Conservation (phyloP, 129 eudicot species). For the Flaveria ramosissima region DNA sequence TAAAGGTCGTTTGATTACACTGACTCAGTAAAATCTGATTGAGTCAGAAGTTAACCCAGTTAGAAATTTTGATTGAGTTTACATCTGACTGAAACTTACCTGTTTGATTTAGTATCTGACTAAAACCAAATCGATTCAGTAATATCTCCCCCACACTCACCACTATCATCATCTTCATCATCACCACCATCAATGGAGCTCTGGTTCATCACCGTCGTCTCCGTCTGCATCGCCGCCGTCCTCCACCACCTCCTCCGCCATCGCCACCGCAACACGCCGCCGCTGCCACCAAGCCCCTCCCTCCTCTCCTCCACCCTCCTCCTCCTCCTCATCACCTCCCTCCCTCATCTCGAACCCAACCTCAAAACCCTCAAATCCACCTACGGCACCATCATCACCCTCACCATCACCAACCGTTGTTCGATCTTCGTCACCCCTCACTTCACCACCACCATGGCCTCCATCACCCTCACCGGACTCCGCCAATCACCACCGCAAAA, state of each 20-base stretch:
- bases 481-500: too few species aligned
- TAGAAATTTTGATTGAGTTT: too few species aligned
- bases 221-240: slow-evolving; percentile 19
- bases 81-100: too few species aligned
- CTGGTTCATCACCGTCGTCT: slow-evolving; percentile 15
- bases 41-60: too few species aligned
- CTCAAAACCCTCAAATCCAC: slow-evolving; percentile 25
- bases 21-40: too few species aligned
- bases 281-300: slow-evolving; percentile 30
- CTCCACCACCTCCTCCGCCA: slow-evolving; percentile 21
- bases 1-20: too few species aligned
- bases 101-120: too few species aligned
- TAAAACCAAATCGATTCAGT: too few species aligned
- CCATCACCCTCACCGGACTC: too few species aligned
- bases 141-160: neutral
- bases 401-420: slow-evolving; percentile 35
- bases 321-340: slow-evolving; percentile 5
- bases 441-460: too few species aligned
- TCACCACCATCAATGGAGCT: slow-evolving; percentile 13
- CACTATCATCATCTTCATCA: neutral
- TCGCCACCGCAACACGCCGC: neutral
- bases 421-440: slow-evolving; percentile 41
- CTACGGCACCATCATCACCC: slow-evolving; percentile 44
- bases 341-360: neutral
- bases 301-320: slow-evolving; percentile 12